These are phyloP conservation scores for Bromus sterilis DNA, from an alignment of 176 grass and related monocot genomes.

Conservation along the genomic window DNA sequence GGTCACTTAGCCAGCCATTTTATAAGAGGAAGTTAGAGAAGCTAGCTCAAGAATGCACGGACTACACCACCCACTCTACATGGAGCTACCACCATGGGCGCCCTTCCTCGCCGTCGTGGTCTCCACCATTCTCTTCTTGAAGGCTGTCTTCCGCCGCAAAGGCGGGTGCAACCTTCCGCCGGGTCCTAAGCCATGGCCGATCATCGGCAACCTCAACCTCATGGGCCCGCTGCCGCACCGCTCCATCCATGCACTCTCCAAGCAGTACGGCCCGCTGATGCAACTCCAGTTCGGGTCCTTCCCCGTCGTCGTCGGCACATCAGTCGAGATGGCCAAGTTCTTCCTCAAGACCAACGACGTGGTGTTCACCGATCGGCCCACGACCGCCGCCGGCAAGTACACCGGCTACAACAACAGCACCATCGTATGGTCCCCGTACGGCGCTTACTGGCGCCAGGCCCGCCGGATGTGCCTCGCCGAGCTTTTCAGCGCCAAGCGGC, in stretches of 20 bases:
- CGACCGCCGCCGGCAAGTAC: constrained; percentile 51
- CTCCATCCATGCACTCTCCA: constrained; percentile 50
- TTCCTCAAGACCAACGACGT: constrained; percentile 70
- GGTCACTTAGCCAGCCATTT: too few species aligned
- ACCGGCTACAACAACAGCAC: constrained; percentile 64
- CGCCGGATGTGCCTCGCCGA: constrained; percentile 68
- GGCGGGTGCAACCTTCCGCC: neutral
- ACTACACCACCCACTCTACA: too few species aligned
- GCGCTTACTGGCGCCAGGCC: constrained; percentile 58
- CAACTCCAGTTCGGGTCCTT: constrained; percentile 50
- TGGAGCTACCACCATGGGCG: neutral
- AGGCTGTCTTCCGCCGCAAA: neutral
- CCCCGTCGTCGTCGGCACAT: constrained; percentile 55
- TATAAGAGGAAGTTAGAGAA: too few species aligned
- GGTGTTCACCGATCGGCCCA: constrained; percentile 54
- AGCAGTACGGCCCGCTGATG: constrained; percentile 50
- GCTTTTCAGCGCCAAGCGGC: constrained; percentile 64
- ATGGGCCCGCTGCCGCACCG: constrained; percentile 51
- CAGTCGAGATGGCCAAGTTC: constrained; percentile 53
- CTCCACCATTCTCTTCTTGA: neutral
- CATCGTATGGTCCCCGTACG: constrained; percentile 70
- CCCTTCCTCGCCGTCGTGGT: neutral
- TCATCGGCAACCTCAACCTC: constrained; percentile 62
- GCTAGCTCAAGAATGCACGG: too few species aligned
- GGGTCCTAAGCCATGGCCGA: neutral